These are phyloP conservation scores for Lipomyces japonicus DNA, from an alignment of 805 yeast genomes.

Conservation along the genomic window DNA sequence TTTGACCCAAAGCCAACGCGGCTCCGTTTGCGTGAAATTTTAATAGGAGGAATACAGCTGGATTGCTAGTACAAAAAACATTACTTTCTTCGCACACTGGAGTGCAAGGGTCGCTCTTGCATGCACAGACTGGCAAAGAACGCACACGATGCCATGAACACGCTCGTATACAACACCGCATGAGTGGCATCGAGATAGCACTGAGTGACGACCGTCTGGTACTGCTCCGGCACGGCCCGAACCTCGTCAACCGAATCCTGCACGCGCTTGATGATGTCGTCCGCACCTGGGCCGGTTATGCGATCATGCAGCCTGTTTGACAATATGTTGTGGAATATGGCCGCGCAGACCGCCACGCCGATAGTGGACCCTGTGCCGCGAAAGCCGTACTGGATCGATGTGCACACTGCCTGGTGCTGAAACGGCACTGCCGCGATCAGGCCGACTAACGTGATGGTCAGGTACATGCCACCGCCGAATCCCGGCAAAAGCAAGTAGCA, in stretches of 20 bases:
- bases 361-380: conserved; percentile 79
- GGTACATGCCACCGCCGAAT: conserved; percentile 58
- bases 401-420: conserved; percentile 75
- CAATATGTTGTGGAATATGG: conserved; percentile 50
- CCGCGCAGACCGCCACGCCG: conserved; percentile 64
- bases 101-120: conserved; percentile 24
- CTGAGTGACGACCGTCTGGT: conserved; percentile 4
- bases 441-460: conserved; percentile 69
- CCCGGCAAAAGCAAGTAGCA: conserved; percentile 53
- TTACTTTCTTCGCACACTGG: conserved; percentile 1
- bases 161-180: conserved; percentile 19
- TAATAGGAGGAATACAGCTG: too few relatives aligned
- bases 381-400: conserved; percentile 84
- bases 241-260: conserved; percentile 19
- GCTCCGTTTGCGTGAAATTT: too few relatives aligned
- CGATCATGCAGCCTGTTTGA: conserved; percentile 26
- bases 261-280: conserved; percentile 16
- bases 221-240: conserved; percentile 8
- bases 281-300: conserved; percentile 24
- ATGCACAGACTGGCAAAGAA: conserved; percentile 15
- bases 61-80: too few relatives aligned
- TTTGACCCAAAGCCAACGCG: too few relatives aligned
- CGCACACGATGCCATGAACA: conserved; percentile 13
- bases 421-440: conserved; percentile 71
- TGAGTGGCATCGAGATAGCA: conserved; percentile 21